Evolutionary conservation across 176 grass and related monocot species (phyloP), one percentile per base, ranked within the genome.

Genomic region (Zizania latifolia): DNA sequence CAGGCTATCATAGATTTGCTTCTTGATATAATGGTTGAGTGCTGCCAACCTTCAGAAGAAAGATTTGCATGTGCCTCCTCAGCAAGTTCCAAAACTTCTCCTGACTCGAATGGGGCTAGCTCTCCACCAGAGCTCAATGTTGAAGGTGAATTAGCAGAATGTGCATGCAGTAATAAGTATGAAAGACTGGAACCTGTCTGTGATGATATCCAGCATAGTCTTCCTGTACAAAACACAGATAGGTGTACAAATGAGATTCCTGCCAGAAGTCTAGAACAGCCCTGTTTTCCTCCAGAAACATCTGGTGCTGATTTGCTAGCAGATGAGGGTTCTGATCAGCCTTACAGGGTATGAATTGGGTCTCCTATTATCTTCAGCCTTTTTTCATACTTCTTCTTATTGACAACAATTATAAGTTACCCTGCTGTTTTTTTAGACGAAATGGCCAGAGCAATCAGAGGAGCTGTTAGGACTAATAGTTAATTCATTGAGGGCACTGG

Each of bases 1-100:
- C 89, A 98, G 64, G 91, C 91, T 73, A 94, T 94, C 48, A 83
- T 98, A 81, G 91, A 94, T 83, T 92, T 94, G 72, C 92, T 98
- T 79, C 48, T 98, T 53, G 95, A 98, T 92, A 94, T 91, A 70
- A 92, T 98, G 95, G 95, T 94, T 21, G 89, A 98, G 72, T 98
- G 95, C 70, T 98, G 95, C 68, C 87, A 90, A 72, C 81, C 91
- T 63, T 87, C 87, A 41, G 91, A 93, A 83, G 91, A 78, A 80
- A 82, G 81, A 91, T 60, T 58, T 28, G 37, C 75, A 30, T 81
- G 77, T 84, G 81, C 73, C 70, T 89, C 84, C 39, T 74, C 67
- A 31, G 59, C 82, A 82, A 90, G 70, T 50, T 76, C 78, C 65
- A 93, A 93, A 90, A 76, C 64, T 76, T 81, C 58, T 84, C 81